Conservation (phyloP, 176 grass and related monocot species). For the Phragmites australis region DNA sequence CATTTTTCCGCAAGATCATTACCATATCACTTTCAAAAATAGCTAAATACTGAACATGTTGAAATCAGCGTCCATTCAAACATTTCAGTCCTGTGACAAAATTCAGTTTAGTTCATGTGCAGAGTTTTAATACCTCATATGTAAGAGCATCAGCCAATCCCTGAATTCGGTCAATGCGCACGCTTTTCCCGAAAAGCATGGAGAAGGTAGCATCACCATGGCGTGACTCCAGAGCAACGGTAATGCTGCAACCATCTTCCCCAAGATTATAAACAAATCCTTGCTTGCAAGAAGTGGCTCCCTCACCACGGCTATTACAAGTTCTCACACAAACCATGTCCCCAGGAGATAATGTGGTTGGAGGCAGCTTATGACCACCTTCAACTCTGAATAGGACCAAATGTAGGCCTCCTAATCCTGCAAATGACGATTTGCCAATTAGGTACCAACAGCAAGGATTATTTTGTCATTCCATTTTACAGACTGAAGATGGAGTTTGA, state of each 20-base stretch:
- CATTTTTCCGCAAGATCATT: background rate
- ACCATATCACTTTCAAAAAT: background rate
- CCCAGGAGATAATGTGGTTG: constrained; percentile 84
- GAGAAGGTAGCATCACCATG: constrained; percentile 96
- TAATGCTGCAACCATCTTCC: constrained; percentile 93
- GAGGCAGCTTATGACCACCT: constrained; percentile 85
- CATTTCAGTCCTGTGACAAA: constrained; percentile 8
- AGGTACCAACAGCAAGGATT: no score
- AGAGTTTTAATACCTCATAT: constrained; percentile 69
- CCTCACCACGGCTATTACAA: constrained; percentile 73
- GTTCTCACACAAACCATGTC: constrained; percentile 94
- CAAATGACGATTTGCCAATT: no score
- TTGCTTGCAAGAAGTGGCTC: constrained; percentile 88
- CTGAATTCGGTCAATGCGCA: constrained; percentile 87
- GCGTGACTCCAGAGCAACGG: constrained; percentile 79
- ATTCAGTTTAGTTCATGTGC: no score
- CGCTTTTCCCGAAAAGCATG: constrained; percentile 86
- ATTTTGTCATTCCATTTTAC: background rate
- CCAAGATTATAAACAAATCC: constrained; percentile 89
- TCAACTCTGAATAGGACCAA: constrained; percentile 91
- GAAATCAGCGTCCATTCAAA: background rate
- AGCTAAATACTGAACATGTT: background rate
- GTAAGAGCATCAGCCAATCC: constrained; percentile 93
- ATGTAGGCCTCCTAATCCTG: constrained; percentile 86
- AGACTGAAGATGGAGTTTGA: background rate